phyloP scores from a whole-genome alignment of 2,329 filamentous ascomycete species.

The Cytospora schulzeri region DNA sequence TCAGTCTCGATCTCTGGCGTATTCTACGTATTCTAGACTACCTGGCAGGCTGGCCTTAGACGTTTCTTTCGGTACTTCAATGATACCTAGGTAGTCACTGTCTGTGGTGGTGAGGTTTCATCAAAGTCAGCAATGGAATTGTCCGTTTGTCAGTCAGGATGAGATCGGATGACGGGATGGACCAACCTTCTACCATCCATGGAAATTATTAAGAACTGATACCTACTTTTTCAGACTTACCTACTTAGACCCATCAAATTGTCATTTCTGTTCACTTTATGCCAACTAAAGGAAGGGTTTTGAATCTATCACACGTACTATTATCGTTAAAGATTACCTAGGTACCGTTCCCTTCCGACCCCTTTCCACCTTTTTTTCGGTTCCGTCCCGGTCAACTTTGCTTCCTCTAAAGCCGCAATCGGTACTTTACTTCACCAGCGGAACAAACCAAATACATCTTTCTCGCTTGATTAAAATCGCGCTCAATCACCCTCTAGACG shows the following conservation, averaged over 20 bases:
- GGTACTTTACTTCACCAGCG: constrained; percentile 19
- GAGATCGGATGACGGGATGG: neutral
- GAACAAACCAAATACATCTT: constrained; percentile 8
- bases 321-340: neutral
- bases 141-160: neutral
- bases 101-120: neutral
- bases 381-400: neutral
- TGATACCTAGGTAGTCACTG: too few species aligned
- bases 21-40: neutral
- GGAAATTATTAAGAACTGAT: too few species aligned
- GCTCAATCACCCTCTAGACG: neutral
- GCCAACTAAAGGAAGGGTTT: neutral
- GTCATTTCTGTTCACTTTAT: neutral
- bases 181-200: too few species aligned
- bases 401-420: constrained; percentile 13
- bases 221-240: too few species aligned
- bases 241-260: neutral
- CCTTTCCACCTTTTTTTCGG: neutral
- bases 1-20: neutral
- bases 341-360: neutral
- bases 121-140: neutral
- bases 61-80: too few species aligned
- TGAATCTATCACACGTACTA: neutral
- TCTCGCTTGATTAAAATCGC: neutral
- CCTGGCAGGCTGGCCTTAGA: constrained; percentile 6